Evolutionary conservation across 1,139 yeast species (phyloP).

Genomic region (Spathaspora sp.): DNA sequence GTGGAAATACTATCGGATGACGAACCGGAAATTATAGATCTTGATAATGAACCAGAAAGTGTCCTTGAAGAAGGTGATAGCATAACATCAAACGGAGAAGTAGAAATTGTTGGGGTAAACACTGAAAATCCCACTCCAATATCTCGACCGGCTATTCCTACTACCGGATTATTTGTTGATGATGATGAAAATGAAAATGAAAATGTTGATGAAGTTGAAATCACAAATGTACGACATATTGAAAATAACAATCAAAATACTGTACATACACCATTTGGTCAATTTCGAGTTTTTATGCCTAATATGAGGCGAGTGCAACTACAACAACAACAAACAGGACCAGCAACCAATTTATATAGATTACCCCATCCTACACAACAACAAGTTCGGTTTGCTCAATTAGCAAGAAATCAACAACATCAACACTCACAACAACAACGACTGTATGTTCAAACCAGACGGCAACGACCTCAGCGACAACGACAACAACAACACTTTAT

Average conservation of each 20-base stretch:
- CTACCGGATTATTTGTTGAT: background rate
- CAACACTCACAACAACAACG: background rate
- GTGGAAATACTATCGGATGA: slow-evolving; percentile 9
- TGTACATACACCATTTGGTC: slow-evolving; percentile 12
- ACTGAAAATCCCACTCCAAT: slow-evolving; percentile 11
- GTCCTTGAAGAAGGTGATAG: slow-evolving; percentile 6
- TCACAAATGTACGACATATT: slow-evolving; percentile 9
- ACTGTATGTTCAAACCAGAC: background rate
- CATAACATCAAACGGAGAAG: slow-evolving; percentile 15
- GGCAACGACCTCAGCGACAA: background rate
- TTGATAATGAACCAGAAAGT: slow-evolving; percentile 4
- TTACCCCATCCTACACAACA: background rate
- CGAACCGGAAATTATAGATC: slow-evolving; percentile 7
- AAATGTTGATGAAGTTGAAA: slow-evolving; percentile 8
- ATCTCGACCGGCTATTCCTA: slow-evolving; percentile 4
- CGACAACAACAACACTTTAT: background rate
- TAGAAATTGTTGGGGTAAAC: slow-evolving; percentile 16
- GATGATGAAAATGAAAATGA: background rate
- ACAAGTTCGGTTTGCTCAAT: background rate
- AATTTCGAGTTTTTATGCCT: slow-evolving; percentile 1
- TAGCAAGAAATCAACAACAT: background rate
- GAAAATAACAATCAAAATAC: background rate
- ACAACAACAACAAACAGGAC: background rate
- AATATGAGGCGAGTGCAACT: background rate
- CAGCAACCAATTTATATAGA: background rate